These are phyloP conservation scores for Pisolithus microcarpus DNA, from an alignment of 768 basidiomycete genomes.

Conservation along the genomic window DNA sequence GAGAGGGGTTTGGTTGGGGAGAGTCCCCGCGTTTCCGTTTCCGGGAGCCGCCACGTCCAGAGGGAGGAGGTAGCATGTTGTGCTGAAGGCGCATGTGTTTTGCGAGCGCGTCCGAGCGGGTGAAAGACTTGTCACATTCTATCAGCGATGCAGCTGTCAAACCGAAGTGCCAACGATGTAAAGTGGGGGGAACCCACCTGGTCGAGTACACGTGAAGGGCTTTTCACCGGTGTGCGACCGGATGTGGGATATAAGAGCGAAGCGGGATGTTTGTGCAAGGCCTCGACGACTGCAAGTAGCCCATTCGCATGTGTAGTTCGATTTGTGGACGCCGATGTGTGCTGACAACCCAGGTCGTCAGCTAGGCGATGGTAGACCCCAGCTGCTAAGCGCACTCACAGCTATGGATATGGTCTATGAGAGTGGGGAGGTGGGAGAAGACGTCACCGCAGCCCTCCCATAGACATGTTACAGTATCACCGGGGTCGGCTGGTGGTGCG, in stretches of 20 bases:
- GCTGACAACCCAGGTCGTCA: slow-evolving; percentile 33
- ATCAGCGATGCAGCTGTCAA: not conserved
- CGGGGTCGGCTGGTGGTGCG: slow-evolving; percentile 13
- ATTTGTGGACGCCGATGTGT: slow-evolving; percentile 79
- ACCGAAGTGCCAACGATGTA: not conserved
- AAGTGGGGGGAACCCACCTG: slow-evolving; percentile 45
- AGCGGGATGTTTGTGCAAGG: slow-evolving; percentile 79
- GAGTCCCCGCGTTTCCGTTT: slow-evolving; percentile 58
- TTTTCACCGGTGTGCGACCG: slow-evolving; percentile 93
- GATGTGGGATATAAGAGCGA: slow-evolving; percentile 85
- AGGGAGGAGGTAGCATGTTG: slow-evolving; percentile 65
- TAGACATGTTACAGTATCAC: slow-evolving; percentile 62
- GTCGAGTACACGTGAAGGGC: slow-evolving; percentile 75
- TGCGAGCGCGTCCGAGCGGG: slow-evolving; percentile 86
- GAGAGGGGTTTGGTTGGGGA: slow-evolving; percentile 16
- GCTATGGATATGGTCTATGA: slow-evolving; percentile 79
- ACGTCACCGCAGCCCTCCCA: slow-evolving; percentile 77
- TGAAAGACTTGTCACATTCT: slow-evolving; percentile 96
- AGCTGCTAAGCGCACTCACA: slow-evolving; percentile 45
- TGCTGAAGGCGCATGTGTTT: slow-evolving; percentile 92
- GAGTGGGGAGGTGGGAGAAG: slow-evolving; percentile 64
- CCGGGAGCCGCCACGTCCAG: slow-evolving; percentile 61
- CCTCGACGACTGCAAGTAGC: slow-evolving; percentile 71
- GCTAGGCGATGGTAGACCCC: not conserved
- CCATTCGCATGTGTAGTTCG: slow-evolving; percentile 89